Percentiles rank a stretch among this genome's conserved stretches.
Evolutionary conservation across 2,329 filamentous ascomycete genomes (phyloP).

Genomic region (Cladosporium austrohemisphaericum): DNA sequence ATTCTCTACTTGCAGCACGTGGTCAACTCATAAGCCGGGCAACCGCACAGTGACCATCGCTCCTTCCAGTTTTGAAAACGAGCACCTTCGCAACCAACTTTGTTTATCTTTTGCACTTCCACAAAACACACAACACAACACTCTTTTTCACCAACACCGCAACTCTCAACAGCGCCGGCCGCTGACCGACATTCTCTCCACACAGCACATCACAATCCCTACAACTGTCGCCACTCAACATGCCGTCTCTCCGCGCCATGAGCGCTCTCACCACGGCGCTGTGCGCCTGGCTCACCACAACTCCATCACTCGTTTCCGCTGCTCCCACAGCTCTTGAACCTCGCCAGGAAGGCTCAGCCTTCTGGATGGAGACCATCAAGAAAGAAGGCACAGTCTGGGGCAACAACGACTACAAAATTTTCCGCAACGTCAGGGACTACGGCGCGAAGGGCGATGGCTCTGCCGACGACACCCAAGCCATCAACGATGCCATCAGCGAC

Average conservation of each 20-base stretch:
- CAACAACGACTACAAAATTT: constrained; percentile 59
- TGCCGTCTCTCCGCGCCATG: constrained; percentile 26
- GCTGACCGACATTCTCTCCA: constrained; percentile 6
- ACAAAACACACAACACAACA: background rate
- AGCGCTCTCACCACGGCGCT: constrained; percentile 29
- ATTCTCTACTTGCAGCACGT: background rate
- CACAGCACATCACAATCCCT: constrained; percentile 9
- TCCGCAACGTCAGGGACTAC: constrained; percentile 47
- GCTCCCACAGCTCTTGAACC: constrained; percentile 11
- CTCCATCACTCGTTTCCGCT: constrained; percentile 13
- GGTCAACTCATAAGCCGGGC: background rate
- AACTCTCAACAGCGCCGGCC: constrained; percentile 6
- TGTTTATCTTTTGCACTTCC: background rate
- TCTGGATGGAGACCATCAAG: constrained; percentile 24
- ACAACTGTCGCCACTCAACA: constrained; percentile 15
- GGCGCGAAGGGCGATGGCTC: constrained; percentile 54
- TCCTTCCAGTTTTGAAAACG: constrained; percentile 9
- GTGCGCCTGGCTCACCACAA: constrained; percentile 23
- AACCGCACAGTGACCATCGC: constrained; percentile 6
- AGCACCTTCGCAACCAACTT: background rate
- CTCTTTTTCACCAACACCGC: background rate
- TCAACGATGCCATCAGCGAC: constrained; percentile 77
- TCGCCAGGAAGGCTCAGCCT: constrained; percentile 14
- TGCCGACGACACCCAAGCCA: constrained; percentile 82
- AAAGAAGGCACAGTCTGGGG: constrained; percentile 64